Evolutionary conservation across 2,329 filamentous ascomycete species (phyloP).

Genomic region (Monascus ruber): DNA sequence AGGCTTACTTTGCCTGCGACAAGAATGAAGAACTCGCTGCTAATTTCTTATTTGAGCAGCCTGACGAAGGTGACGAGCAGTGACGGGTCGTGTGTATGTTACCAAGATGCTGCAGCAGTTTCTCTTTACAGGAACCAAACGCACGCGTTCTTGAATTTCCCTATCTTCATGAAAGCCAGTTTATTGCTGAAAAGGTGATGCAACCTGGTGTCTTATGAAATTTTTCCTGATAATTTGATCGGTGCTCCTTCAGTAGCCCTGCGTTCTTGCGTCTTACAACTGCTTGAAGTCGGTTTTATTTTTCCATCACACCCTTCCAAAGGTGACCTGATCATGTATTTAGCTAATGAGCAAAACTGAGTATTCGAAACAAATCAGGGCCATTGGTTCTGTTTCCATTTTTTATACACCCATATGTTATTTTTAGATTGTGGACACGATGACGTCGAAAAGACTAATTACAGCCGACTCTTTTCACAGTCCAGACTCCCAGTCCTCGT

Average conservation of each 20-base stretch:
- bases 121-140: too few species aligned
- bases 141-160: not conserved
- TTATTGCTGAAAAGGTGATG: not conserved
- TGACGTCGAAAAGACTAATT: not conserved
- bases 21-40: conserved; percentile 98
- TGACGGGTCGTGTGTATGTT: conserved; percentile 6
- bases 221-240: conserved; percentile 3
- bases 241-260: conserved; percentile 1
- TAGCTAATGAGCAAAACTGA: not conserved
- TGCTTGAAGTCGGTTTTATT: conserved; percentile 2
- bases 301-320: conserved; percentile 1
- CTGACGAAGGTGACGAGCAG: conserved; percentile 57
- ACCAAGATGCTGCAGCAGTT: too few species aligned
- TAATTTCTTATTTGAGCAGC: conserved; percentile 96
- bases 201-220: not conserved
- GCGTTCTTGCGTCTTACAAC: conserved; percentile 7
- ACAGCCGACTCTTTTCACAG: conserved; percentile 22
- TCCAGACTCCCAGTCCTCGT: conserved; percentile 40
- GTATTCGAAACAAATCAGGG: too few species aligned
- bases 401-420: too few species aligned
- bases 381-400: too few species aligned
- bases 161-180: not conserved
- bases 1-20: conserved; percentile 98
- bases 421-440: too few species aligned
- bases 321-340: conserved; percentile 1